Conservation (phyloP, 2,329 filamentous ascomycete genomes). For the Furcasterigmium furcatum region DNA sequence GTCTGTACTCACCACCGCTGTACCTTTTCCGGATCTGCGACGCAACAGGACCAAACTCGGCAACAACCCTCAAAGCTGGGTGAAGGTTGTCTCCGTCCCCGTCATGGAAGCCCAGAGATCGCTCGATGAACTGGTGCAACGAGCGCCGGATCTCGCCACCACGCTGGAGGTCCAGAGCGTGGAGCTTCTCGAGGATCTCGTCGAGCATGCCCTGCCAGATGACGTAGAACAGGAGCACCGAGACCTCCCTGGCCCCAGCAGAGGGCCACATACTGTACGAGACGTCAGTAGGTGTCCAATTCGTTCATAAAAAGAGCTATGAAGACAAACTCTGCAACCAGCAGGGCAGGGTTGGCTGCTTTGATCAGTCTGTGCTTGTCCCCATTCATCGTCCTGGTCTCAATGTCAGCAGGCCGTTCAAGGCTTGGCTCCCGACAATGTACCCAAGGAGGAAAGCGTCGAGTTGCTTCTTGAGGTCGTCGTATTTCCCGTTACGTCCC, state of each 20-base stretch:
- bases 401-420: slow-evolving; percentile 1
- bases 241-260: slow-evolving; percentile 1
- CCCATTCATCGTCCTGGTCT: not conserved
- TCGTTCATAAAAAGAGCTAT: too few species aligned
- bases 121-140: too few species aligned
- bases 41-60: too few species aligned
- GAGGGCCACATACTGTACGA: slow-evolving; percentile 10
- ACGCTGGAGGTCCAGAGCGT: not conserved
- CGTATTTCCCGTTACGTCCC: slow-evolving; percentile 1
- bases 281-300: too few species aligned
- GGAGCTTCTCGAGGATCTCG: slow-evolving; percentile 9
- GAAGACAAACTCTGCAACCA: slow-evolving; percentile 7
- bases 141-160: too few species aligned
- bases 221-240: slow-evolving; percentile 5
- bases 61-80: too few species aligned
- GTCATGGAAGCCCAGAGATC: too few species aligned
- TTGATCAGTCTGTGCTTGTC: not conserved
- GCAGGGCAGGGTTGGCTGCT: slow-evolving; percentile 7
- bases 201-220: slow-evolving; percentile 11
- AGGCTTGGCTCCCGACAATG: not conserved
- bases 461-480: slow-evolving; percentile 1
- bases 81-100: too few species aligned
- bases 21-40: too few species aligned
- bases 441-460: slow-evolving; percentile 2
- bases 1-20: too few species aligned